Evolutionary conservation across 1,284 basidiomycete genomes (phyloP).

Genomic region (Heterobasidion irregulare): DNA sequence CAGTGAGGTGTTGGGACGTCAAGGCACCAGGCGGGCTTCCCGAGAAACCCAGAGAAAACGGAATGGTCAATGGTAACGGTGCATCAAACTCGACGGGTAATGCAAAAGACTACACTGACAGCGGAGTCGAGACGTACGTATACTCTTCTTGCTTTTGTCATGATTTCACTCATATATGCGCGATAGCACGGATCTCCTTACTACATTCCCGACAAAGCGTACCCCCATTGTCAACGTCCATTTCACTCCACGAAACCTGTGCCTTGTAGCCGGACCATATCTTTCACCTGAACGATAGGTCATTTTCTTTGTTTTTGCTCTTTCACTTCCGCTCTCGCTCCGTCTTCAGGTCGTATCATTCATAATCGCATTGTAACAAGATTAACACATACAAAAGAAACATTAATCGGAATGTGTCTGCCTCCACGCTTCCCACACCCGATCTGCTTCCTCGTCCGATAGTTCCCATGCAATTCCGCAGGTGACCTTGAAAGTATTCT

Average conservation of each 20-base stretch:
- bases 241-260: slow-evolving; percentile 92
- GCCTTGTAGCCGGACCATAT: slow-evolving; percentile 78
- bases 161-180: slow-evolving; percentile 7
- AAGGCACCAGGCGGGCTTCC: slow-evolving; percentile 67
- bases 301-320: neutral
- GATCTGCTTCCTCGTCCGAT: neutral
- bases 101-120: slow-evolving; percentile 27
- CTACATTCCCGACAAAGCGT: slow-evolving; percentile 92
- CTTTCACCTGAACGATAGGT: slow-evolving; percentile 48
- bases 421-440: neutral
- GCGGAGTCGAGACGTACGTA: slow-evolving; percentile 56
- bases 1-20: slow-evolving; percentile 96
- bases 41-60: slow-evolving; percentile 47
- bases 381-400: neutral
- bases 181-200: slow-evolving; percentile 74
- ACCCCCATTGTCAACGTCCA: slow-evolving; percentile 90
- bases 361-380: neutral
- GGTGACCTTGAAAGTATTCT: neutral
- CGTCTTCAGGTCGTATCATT: neutral
- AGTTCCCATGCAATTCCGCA: neutral
- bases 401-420: no score
- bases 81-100: slow-evolving; percentile 6
- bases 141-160: neutral
- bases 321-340: neutral
- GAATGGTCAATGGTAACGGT: slow-evolving; percentile 25